Conservation (phyloP, 495 filamentous ascomycete genomes). For the Letharia lupina region DNA sequence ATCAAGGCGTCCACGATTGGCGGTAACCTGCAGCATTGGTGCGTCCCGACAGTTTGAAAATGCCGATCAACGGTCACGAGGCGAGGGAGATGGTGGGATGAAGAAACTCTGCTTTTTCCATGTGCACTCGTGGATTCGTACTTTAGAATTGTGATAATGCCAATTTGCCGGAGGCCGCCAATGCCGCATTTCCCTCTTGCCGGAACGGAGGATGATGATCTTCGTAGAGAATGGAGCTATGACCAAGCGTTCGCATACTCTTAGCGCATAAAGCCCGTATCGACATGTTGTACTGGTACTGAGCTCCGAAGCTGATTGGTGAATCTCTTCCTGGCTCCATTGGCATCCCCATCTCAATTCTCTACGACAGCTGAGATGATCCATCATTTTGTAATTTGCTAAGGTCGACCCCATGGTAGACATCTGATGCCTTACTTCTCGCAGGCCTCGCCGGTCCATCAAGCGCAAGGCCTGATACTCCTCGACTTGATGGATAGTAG, state of each 20-base stretch:
- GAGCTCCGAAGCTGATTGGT: background rate
- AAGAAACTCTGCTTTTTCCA: background rate
- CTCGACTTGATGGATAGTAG: background rate
- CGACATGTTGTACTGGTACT: background rate
- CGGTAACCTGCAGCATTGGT: constrained; percentile 13
- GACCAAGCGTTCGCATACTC: background rate
- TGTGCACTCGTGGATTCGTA: background rate
- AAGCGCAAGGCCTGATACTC: background rate
- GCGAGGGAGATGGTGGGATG: constrained; percentile 1
- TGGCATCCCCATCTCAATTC: background rate
- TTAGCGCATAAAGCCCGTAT: background rate
- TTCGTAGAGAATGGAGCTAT: background rate
- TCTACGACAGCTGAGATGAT: background rate
- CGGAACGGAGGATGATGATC: background rate
- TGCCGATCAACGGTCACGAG: constrained; percentile 14
- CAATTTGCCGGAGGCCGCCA: background rate
- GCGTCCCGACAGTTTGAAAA: constrained; percentile 15
- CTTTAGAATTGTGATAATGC: background rate
- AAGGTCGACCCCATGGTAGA: background rate
- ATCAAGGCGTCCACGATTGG: constrained; percentile 4
- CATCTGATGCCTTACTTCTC: background rate
- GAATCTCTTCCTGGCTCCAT: background rate
- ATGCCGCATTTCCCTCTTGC: background rate
- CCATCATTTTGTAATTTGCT: too few species aligned
- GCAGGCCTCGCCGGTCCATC: background rate